phyloP scores from a whole-genome alignment of 768 basidiomycete genomes.

The Xerocomellus intermedius region DNA sequence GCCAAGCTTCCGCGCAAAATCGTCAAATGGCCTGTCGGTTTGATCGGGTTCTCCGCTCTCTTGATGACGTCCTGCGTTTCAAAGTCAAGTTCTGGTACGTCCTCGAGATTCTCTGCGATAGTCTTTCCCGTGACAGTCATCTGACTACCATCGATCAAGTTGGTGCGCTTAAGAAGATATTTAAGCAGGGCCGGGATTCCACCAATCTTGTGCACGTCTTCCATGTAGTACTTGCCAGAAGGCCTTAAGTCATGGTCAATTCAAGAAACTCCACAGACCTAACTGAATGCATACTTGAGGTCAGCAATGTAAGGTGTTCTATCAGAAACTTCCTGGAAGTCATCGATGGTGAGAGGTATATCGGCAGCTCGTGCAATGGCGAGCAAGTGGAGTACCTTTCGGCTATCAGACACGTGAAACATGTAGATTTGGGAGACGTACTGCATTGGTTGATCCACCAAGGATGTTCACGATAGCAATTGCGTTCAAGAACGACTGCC shows the following conservation, averaged over 20 bases:
- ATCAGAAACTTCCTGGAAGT: constrained; percentile 80
- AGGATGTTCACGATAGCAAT: constrained; percentile 76
- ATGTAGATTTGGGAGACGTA: constrained; percentile 32
- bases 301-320: constrained; percentile 85
- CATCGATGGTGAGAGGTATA: constrained; percentile 72
- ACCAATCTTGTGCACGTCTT: constrained; percentile 83
- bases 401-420: constrained; percentile 4
- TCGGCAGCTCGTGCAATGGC: constrained; percentile 86
- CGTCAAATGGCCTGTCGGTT: constrained; percentile 80
- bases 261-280: neutral
- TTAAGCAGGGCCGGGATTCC: constrained; percentile 84
- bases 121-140: constrained; percentile 92
- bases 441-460: constrained; percentile 88
- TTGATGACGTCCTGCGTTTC: constrained; percentile 74
- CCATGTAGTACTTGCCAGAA: constrained; percentile 86
- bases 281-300: constrained; percentile 51
- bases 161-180: constrained; percentile 74
- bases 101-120: constrained; percentile 80
- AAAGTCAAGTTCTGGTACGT: constrained; percentile 71
- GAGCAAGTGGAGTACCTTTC: constrained; percentile 75
- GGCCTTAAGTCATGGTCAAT: constrained; percentile 44
- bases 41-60: constrained; percentile 75
- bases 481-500: constrained; percentile 77
- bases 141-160: constrained; percentile 77
- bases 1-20: constrained; percentile 89